A percentile compares a stretch with the other conserved stretches of the same genome.
These are phyloP conservation scores for Haematococcus sp. DNA, from an alignment of 139 green algal species.

Conservation along the genomic window DNA sequence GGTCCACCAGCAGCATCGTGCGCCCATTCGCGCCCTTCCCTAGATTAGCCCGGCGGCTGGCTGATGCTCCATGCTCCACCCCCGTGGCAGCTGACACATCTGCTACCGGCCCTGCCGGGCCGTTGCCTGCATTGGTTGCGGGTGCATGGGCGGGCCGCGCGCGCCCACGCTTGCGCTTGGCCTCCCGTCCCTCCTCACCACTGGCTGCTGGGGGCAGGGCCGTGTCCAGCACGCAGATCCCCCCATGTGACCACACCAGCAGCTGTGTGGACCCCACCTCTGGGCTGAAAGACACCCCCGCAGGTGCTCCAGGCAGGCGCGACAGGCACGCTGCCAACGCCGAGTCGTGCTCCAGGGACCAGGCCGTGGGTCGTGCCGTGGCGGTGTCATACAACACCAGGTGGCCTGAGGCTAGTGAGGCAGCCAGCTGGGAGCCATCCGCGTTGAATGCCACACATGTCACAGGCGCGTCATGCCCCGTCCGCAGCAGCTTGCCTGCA, in stretches of 20 bases:
- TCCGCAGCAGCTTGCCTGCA: slow-evolving; percentile 11
- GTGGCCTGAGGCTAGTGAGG: slow-evolving; percentile 13
- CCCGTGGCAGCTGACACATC: not conserved
- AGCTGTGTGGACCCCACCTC: not conserved
- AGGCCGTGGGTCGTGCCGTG: slow-evolving; percentile 1
- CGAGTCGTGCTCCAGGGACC: slow-evolving; percentile 22
- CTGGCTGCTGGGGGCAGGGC: not conserved
- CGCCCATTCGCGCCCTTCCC: slow-evolving; percentile 14
- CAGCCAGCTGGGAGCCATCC: slow-evolving; percentile 28
- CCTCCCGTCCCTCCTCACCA: not conserved
- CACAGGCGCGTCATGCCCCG: slow-evolving; percentile 1
- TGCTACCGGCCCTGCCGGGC: not conserved
- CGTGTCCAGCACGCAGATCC: slow-evolving; percentile 32
- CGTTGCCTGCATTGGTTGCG: not conserved
- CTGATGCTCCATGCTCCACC: not conserved
- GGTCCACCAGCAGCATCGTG: slow-evolving; percentile 15
- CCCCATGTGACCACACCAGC: slow-evolving; percentile 23
- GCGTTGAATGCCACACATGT: slow-evolving; percentile 29
- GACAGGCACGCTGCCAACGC: slow-evolving; percentile 16
- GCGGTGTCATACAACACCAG: slow-evolving; percentile 31
- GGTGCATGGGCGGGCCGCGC: not conserved
- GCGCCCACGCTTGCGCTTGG: slow-evolving; percentile 2
- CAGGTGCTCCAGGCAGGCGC: slow-evolving; percentile 29
- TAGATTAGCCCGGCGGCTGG: not conserved
- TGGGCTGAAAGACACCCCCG: slow-evolving; percentile 9